These are phyloP conservation scores for Pseudotsuga menziesii DNA, from an alignment of 75 land plant species.

Conservation along the genomic window DNA sequence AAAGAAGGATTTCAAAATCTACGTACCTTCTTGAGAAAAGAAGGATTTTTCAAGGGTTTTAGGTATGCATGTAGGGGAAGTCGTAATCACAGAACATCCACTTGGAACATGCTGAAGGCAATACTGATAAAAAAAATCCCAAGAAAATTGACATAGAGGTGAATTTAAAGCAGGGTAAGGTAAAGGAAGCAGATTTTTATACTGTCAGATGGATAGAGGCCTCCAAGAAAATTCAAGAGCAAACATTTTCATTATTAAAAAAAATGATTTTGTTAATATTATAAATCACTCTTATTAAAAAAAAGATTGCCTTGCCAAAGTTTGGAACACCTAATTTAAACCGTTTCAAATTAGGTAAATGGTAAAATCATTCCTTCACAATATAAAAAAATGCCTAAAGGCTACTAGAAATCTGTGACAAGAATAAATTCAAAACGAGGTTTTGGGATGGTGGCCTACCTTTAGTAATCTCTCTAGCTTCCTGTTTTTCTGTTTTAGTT, in stretches of 20 bases:
- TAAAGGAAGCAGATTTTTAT: too few species aligned
- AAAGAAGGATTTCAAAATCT: neutral
- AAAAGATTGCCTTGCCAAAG: too few species aligned
- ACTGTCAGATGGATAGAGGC: too few species aligned
- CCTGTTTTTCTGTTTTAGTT: neutral
- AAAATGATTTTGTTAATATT: too few species aligned
- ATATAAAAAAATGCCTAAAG: neutral
- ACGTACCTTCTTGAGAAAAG: constrained; percentile 3
- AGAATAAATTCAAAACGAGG: neutral
- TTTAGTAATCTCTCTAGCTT: constrained; percentile 4
- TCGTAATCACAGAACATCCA: constrained; percentile 31
- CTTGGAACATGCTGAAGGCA: constrained; percentile 39
- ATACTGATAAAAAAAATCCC: neutral
- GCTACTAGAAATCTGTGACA: neutral
- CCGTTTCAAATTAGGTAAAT: too few species aligned
- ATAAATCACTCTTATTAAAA: too few species aligned
- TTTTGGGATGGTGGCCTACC: constrained; percentile 1
- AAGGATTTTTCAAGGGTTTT: neutral
- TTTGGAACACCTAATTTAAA: too few species aligned
- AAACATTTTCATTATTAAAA: too few species aligned
- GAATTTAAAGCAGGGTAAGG: too few species aligned
- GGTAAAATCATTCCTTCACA: too few species aligned
- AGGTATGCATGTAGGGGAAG: neutral
- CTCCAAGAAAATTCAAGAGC: too few species aligned
- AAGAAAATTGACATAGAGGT: too few species aligned